Percentiles rank a stretch among this genome's conserved stretches.
Evolutionary conservation across 371 early-diverging fungal species (phyloP).

Genomic region (Circinella minor): DNA sequence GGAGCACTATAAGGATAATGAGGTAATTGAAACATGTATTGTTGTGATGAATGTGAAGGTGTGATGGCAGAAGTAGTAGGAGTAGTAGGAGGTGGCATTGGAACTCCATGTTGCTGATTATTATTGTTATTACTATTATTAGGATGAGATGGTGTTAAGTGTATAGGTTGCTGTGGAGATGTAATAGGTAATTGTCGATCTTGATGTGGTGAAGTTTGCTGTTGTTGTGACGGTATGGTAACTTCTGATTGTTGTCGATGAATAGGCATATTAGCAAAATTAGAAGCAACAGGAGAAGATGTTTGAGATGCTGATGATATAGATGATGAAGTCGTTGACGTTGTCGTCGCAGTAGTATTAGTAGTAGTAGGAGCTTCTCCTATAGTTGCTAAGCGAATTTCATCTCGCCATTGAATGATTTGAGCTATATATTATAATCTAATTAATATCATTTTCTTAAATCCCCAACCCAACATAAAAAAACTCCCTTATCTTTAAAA

Average conservation of each 20-base stretch:
- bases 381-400: conserved; percentile 7
- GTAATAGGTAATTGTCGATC: background rate
- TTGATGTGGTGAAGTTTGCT: background rate
- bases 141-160: background rate
- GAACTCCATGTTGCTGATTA: background rate
- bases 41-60: background rate
- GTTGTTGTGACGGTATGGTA: background rate
- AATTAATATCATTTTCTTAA: too few relatives aligned
- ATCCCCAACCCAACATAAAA: too few relatives aligned
- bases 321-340: background rate
- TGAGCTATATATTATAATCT: background rate
- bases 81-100: background rate
- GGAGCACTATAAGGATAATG: background rate
- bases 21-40: background rate
- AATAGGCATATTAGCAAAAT: background rate
- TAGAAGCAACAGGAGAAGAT: conserved; percentile 2
- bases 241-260: background rate
- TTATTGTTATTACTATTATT: too few relatives aligned
- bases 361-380: conserved; percentile 6
- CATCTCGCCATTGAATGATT: conserved; percentile 20
- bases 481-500: too few relatives aligned
- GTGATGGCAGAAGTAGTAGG: background rate
- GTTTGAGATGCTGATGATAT: background rate
- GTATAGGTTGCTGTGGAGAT: background rate
- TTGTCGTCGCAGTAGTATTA: conserved; percentile 6